phyloP scores from a whole-genome alignment of 495 filamentous ascomycete species.

The Daldinia childiae region DNA sequence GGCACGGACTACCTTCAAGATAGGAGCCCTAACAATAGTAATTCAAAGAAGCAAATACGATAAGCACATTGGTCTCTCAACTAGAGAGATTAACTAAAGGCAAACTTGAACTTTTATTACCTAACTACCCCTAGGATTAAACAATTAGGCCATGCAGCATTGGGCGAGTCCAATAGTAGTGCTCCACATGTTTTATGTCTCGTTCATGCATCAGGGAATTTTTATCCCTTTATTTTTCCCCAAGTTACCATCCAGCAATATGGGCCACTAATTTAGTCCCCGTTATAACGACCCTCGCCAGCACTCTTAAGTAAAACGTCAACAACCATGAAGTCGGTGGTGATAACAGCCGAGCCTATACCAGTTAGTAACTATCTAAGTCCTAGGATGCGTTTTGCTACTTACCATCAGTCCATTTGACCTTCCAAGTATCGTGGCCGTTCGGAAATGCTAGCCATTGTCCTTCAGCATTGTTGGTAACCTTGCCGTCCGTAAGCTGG shows the following conservation, averaged over 20 bases:
- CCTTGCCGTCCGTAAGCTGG: constrained; percentile 37
- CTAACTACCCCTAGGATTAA: constrained; percentile 6
- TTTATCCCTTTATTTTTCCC: not conserved
- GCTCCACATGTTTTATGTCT: constrained; percentile 1
- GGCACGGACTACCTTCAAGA: too few relatives aligned
- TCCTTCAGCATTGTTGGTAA: constrained; percentile 45
- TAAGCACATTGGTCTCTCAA: too few relatives aligned
- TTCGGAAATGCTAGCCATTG: constrained; percentile 51
- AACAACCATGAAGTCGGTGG: constrained; percentile 50
- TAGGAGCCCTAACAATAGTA: too few relatives aligned
- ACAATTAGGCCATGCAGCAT: constrained; percentile 4
- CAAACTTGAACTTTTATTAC: constrained; percentile 31
- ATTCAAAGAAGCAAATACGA: too few relatives aligned
- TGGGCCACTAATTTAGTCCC: constrained; percentile 17
- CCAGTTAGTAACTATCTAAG: not conserved
- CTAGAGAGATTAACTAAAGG: not conserved
- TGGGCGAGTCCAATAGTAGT: not conserved
- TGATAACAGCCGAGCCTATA: constrained; percentile 47
- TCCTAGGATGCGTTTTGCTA: not conserved
- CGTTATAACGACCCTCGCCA: constrained; percentile 44
- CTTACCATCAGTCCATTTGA: constrained; percentile 55
- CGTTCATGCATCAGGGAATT: not conserved
- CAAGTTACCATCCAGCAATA: not conserved
- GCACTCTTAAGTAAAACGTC: constrained; percentile 47
- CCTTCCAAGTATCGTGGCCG: constrained; percentile 40